phyloP scores from a whole-genome alignment of 2,329 filamentous ascomycete genomes.

The Aspergillus japonicus region DNA sequence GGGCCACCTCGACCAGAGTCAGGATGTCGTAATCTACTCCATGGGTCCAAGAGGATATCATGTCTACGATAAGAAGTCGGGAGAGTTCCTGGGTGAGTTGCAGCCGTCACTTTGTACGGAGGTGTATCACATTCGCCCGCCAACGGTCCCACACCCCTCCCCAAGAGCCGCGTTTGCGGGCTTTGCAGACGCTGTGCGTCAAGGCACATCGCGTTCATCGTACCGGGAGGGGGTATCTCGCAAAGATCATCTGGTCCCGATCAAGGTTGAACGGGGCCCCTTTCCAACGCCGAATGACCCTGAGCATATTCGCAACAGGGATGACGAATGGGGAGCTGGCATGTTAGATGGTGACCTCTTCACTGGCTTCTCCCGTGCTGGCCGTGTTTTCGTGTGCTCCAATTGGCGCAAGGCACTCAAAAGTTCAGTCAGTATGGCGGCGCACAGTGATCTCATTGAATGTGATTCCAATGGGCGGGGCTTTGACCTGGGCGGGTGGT shows the following conservation, averaged over 20 bases:
- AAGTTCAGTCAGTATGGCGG: constrained; percentile 24
- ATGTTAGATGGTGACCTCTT: constrained; percentile 45
- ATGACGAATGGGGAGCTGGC: constrained; percentile 51
- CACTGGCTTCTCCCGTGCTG: constrained; percentile 46
- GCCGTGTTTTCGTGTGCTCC: constrained; percentile 46
- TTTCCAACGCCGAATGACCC: constrained; percentile 24
- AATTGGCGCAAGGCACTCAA: constrained; percentile 44
- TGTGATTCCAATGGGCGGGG: constrained; percentile 41
- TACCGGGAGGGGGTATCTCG: constrained; percentile 20
- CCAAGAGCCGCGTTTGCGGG: constrained; percentile 20
- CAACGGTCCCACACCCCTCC: constrained; percentile 22
- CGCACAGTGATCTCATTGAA: constrained; percentile 39
- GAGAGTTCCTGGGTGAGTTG: constrained; percentile 39
- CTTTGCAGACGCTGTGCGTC: constrained; percentile 21
- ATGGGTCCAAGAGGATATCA: constrained; percentile 46
- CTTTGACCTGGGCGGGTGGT: constrained; percentile 50
- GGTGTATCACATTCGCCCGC: constrained; percentile 35
- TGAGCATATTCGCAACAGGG: constrained; percentile 29
- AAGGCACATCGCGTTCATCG: constrained; percentile 22
- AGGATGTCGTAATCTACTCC: constrained; percentile 46
- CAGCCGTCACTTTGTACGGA: constrained; percentile 35
- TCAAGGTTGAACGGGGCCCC: constrained; percentile 28
- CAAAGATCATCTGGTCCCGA: constrained; percentile 28
- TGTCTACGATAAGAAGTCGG: constrained; percentile 42
- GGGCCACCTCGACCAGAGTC: constrained; percentile 47